Percentiles rank a stretch among this genome's conserved stretches.
phyloP scores from a whole-genome alignment of 768 basidiomycete species.

The Cystoderma amianthinum region DNA sequence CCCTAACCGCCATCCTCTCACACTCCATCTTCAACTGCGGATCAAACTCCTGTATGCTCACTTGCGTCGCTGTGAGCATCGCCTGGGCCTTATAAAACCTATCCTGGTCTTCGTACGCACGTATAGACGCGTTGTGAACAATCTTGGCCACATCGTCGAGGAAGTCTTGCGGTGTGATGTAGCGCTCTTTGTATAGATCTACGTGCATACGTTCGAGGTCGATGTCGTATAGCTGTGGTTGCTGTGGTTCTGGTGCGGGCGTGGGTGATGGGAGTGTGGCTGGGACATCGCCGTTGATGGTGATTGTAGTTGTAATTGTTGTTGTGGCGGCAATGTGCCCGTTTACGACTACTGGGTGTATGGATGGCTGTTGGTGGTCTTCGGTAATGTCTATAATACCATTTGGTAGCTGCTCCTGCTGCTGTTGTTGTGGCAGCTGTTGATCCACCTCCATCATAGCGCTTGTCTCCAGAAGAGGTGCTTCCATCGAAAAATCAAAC shows the following conservation, averaged over 20 bases:
- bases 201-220: constrained; percentile 89
- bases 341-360: no score
- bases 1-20: constrained; percentile 76
- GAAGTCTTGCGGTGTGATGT: constrained; percentile 85
- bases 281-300: constrained; percentile 33
- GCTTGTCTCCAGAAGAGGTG: neutral
- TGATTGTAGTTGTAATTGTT: constrained; percentile 22
- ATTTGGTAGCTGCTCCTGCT: neutral
- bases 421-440: neutral
- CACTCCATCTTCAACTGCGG: constrained; percentile 74
- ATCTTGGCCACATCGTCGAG: constrained; percentile 78
- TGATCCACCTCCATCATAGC: neutral
- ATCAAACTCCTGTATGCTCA: constrained; percentile 85
- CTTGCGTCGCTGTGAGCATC: constrained; percentile 82
- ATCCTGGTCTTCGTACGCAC: constrained; percentile 60
- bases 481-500: constrained; percentile 28
- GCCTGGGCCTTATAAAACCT: constrained; percentile 77
- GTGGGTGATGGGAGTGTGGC: constrained; percentile 29
- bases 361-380: neutral
- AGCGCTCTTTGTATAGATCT: constrained; percentile 77
- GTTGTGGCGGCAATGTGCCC: constrained; percentile 17
- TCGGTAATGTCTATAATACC: neutral
- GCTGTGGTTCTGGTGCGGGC: constrained; percentile 25
- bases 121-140: constrained; percentile 63
- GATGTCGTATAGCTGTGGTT: constrained; percentile 68